Conservation (phyloP, 305 asterid genomes). For the Rubia peregrina region DNA sequence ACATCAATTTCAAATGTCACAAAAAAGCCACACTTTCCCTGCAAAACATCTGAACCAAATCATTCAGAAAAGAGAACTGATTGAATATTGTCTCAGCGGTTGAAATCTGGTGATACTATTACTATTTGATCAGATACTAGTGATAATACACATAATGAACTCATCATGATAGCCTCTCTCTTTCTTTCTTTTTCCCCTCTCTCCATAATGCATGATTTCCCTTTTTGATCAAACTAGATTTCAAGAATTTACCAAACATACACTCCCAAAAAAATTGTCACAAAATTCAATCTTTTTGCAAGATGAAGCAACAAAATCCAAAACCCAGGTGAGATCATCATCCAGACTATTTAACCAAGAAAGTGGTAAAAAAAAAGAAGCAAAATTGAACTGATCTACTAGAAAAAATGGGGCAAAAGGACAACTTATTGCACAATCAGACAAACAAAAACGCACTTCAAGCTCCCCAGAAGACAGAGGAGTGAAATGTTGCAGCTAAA, state of each 20-base stretch:
- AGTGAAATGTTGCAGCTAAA: constrained; percentile 3
- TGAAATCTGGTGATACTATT: background rate
- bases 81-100: background rate
- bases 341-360: background rate
- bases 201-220: constrained; percentile 7
- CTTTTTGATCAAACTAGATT: constrained; percentile 5
- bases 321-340: constrained; percentile 17
- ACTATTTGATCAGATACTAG: background rate
- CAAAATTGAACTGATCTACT: background rate
- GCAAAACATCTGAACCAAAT: constrained; percentile 6
- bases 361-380: background rate
- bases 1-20: constrained; percentile 5
- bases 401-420: background rate
- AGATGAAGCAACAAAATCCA: constrained; percentile 8
- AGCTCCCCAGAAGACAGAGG: background rate
- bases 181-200: background rate
- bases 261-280: background rate
- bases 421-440: no score
- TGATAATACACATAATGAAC: background rate
- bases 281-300: constrained; percentile 6
- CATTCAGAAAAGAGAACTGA: background rate
- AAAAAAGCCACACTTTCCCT: background rate
- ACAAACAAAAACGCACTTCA: background rate
- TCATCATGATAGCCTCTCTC: background rate
- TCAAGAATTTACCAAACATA: background rate